Percentiles rank a stretch among this genome's conserved stretches.
Evolutionary conservation across 176 grass and related monocot genomes (phyloP).

Genomic region (Musa beccarii): DNA sequence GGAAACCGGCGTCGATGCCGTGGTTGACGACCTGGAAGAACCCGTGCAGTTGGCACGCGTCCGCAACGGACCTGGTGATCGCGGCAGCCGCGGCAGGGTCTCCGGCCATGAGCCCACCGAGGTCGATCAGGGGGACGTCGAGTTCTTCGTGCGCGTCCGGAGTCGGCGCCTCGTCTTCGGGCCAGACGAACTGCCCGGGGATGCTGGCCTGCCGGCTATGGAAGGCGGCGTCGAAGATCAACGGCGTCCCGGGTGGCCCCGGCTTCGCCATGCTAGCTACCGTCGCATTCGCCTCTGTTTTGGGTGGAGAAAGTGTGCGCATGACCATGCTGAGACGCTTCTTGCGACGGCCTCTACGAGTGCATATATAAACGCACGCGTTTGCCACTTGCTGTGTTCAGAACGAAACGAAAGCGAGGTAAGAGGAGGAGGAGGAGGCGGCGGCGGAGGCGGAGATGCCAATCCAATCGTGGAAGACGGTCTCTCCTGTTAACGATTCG

Average conservation of each 20-base stretch:
- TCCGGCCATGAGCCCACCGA: slow-evolving; percentile 38
- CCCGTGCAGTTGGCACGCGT: slow-evolving; percentile 56
- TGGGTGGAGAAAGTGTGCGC: neutral
- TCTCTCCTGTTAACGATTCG: neutral
- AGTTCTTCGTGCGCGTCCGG: slow-evolving; percentile 49
- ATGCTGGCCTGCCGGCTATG: slow-evolving; percentile 38
- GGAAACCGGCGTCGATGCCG: slow-evolving; percentile 47
- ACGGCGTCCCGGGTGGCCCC: neutral
- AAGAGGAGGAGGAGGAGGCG: neutral
- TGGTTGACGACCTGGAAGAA: slow-evolving; percentile 95
- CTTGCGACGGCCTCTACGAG: neutral
- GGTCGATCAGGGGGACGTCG: slow-evolving; percentile 62
- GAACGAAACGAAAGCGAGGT: neutral
- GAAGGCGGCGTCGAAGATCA: slow-evolving; percentile 59
- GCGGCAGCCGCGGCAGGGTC: slow-evolving; percentile 6
- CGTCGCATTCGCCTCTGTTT: neutral
- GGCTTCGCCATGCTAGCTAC: neutral
- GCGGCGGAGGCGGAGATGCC: neutral
- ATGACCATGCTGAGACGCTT: neutral
- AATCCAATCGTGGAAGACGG: neutral
- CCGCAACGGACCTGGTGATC: slow-evolving; percentile 28
- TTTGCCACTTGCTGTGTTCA: neutral
- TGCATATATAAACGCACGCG: neutral
- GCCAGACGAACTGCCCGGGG: slow-evolving; percentile 80
- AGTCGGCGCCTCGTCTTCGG: slow-evolving; percentile 50